These are phyloP conservation scores for Buxus sempervirens DNA, from an alignment of 164 flowering plant species.

Conservation along the genomic window DNA sequence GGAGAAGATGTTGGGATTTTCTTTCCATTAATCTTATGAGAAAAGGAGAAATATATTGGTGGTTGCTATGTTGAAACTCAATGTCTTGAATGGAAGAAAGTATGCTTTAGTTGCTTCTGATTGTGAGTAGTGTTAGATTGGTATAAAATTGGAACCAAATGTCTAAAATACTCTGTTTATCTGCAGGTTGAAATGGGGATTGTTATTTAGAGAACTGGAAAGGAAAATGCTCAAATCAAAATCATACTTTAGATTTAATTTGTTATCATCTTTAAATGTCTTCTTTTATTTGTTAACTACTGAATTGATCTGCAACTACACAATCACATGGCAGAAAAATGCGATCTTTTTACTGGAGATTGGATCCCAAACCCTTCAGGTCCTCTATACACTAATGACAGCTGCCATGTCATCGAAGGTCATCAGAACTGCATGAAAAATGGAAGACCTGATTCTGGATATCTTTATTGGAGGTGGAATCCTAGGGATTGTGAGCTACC, in stretches of 20 bases:
- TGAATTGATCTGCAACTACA: not conserved
- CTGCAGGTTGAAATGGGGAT: too few species aligned
- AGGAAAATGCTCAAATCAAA: not conserved
- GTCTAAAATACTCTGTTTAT: not conserved
- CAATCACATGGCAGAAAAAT: constrained; percentile 39
- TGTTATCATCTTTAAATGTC: not conserved
- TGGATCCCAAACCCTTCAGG: constrained; percentile 76
- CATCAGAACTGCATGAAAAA: constrained; percentile 95
- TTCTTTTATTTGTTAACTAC: not conserved
- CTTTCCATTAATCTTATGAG: too few species aligned
- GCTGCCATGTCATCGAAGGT: constrained; percentile 55
- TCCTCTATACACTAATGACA: constrained; percentile 72
- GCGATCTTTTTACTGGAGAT: constrained; percentile 73
- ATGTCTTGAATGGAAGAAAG: too few species aligned
- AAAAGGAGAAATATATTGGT: too few species aligned
- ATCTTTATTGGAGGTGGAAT: constrained; percentile 88
- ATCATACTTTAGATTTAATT: not conserved
- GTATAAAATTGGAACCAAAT: not conserved
- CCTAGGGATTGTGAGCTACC: constrained; percentile 71
- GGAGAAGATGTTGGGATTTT: too few species aligned
- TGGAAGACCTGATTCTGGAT: constrained; percentile 83
- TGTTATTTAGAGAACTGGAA: too few species aligned
- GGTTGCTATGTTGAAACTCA: too few species aligned
- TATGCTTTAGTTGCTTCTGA: too few species aligned
- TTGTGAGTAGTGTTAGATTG: too few species aligned